Conservation (phyloP, 1,284 basidiomycete genomes). For the Cryptococcus amylolentus region DNA sequence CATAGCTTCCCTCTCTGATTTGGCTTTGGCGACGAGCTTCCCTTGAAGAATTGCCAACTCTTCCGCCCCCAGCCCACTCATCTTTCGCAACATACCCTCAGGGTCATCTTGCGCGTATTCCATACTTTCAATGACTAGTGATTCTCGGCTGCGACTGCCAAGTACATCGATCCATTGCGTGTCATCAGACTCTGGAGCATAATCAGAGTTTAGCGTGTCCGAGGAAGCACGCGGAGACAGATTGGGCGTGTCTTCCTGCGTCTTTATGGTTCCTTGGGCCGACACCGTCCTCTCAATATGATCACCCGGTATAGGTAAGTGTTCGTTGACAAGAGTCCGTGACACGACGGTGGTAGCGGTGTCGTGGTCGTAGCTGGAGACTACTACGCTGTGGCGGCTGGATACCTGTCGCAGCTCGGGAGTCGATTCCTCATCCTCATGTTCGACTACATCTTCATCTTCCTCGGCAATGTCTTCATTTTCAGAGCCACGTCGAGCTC, state of each 20-base stretch:
- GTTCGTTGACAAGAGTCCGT: not conserved
- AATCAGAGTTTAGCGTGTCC: slow-evolving; percentile 10
- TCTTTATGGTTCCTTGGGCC: slow-evolving; percentile 8
- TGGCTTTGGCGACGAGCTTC: slow-evolving; percentile 38
- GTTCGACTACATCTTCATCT: slow-evolving; percentile 6
- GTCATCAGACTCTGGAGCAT: slow-evolving; percentile 3
- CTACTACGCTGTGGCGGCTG: slow-evolving; percentile 15
- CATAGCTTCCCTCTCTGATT: slow-evolving; percentile 31
- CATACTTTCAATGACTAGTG: too few relatives aligned
- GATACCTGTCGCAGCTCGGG: slow-evolving; percentile 11
- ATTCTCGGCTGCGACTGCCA: not conserved
- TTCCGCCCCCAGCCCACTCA: slow-evolving; percentile 35
- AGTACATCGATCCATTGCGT: slow-evolving; percentile 10
- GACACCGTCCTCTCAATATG: slow-evolving; percentile 8
- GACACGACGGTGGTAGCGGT: not conserved
- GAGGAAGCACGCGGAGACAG: slow-evolving; percentile 3
- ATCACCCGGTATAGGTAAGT: not conserved
- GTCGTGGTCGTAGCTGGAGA: slow-evolving; percentile 10
- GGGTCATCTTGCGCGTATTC: not conserved
- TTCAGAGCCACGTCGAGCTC: not conserved
- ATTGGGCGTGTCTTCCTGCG: slow-evolving; percentile 1
- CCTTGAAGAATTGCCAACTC: slow-evolving; percentile 35
- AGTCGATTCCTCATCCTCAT: slow-evolving; percentile 1
- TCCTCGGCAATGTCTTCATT: slow-evolving; percentile 18
- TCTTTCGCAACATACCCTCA: slow-evolving; percentile 21